These are phyloP conservation scores for Thielaviopsis ethacetica DNA, from an alignment of 2,329 filamentous ascomycete genomes.

Conservation along the genomic window DNA sequence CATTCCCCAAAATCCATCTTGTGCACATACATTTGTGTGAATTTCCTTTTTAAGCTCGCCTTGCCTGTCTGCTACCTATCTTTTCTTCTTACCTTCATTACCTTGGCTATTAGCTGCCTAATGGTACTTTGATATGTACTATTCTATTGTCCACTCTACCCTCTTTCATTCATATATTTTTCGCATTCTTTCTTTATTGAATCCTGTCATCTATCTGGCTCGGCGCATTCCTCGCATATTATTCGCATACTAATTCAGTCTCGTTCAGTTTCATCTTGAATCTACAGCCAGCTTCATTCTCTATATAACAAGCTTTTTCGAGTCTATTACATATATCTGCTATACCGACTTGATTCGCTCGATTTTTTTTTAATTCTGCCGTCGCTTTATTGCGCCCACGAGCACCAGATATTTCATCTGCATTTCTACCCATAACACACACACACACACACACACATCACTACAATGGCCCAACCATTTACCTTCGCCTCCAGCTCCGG, in stretches of 20 bases:
- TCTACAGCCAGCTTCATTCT: not conserved
- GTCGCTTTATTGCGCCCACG: too few relatives aligned
- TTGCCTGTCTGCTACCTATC: too few relatives aligned
- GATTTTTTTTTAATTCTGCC: too few relatives aligned
- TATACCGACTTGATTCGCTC: not conserved
- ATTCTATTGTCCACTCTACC: not conserved
- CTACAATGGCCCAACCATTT: slow-evolving; percentile 11
- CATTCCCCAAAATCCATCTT: not conserved
- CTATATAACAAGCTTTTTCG: not conserved
- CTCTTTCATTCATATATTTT: not conserved
- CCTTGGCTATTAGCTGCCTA: not conserved
- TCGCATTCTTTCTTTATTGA: not conserved
- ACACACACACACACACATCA: not conserved
- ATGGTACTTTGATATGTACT: not conserved
- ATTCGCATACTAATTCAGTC: not conserved
- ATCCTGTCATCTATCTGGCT: not conserved
- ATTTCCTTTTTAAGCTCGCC: not conserved
- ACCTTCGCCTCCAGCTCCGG: slow-evolving; percentile 6
- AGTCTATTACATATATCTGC: not conserved
- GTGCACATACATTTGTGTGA: not conserved
- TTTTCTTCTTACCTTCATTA: too few relatives aligned
- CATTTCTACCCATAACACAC: not conserved
- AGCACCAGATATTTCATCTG: too few relatives aligned
- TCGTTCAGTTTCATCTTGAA: not conserved
- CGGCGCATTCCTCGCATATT: not conserved